Evolutionary conservation across 1,284 basidiomycete genomes (phyloP).

Genomic region (Puccinia sorghi): DNA sequence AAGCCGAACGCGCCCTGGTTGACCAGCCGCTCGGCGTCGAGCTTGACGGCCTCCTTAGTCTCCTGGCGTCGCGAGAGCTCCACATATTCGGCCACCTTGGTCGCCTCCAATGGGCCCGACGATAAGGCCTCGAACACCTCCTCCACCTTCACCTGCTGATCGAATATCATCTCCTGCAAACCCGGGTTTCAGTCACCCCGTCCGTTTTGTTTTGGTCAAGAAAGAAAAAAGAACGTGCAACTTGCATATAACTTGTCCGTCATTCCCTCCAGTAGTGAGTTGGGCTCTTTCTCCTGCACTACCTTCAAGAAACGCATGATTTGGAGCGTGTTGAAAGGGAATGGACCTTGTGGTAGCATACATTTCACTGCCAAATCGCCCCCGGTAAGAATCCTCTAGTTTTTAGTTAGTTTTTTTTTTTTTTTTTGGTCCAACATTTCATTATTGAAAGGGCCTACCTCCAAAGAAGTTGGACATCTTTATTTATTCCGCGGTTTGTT

Average conservation of each 20-base stretch:
- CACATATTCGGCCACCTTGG: not conserved
- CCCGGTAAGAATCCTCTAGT: no score
- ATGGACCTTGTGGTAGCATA: not conserved
- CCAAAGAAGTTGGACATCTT: conserved; percentile 33
- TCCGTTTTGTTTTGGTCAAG: not conserved
- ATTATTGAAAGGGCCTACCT: not conserved
- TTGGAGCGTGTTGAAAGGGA: conserved; percentile 23
- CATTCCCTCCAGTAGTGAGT: conserved; percentile 1
- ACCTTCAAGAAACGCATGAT: conserved; percentile 40
- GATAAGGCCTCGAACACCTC: not conserved
- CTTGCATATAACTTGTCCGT: conserved; percentile 34
- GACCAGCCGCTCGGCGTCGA: conserved; percentile 3
- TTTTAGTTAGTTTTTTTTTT: not conserved
- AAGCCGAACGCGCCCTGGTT: conserved; percentile 39
- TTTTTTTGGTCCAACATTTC: not conserved
- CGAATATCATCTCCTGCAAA: no score
- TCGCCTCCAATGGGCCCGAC: not conserved
- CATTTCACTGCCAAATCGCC: conserved; percentile 22
- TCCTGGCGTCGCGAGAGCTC: not conserved
- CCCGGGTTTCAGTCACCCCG: no score
- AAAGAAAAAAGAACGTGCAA: not conserved
- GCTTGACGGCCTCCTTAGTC: conserved; percentile 18
- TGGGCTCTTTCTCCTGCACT: conserved; percentile 8
- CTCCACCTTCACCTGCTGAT: not conserved
- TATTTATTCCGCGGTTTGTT: no score